Evolutionary conservation across 2,329 filamentous ascomycete species (phyloP), one percentile per base, ranked within the genome.

Genomic region (Microascus cirrosus): DNA sequence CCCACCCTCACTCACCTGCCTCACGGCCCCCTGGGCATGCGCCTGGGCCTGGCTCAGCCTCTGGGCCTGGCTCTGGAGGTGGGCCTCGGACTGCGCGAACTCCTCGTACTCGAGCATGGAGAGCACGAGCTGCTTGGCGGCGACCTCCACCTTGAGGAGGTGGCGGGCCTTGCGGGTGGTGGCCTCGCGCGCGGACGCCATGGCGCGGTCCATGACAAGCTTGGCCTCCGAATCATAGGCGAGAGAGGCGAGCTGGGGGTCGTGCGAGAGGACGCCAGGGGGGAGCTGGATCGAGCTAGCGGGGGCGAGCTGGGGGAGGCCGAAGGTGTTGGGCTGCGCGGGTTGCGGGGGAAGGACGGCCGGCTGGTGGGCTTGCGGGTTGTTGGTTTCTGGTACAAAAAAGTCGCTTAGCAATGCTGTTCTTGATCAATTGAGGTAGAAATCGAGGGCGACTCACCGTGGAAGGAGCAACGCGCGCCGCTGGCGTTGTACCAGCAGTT

Each of bases 401-500:
- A n/a, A n/a, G 10, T 4, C 18, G 20, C 8, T 54, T 48, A 54
- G 52, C 51, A 22, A 24, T 45, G 15, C 18, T 45, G 39, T 4
- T 45, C 13, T 45, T 42, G 39, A n/a, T 8, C 6, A 60, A n/a
- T 34, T 34, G 7, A 13, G 10, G 36, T 42, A 20, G 28, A 22
- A 24, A 42, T 35, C 11, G 39, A 48, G 39, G 42, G 25, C 54
- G 34, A 66, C 77, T 62, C 70, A 83, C 81, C 79, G 60, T 83
- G 81, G 64, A 83, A 84, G 15, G 80, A 83, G 60, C 81, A 84
- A 55, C 81, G 70, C 11, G 79, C 75, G 11, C 81, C 81, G 55
- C 79, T 82, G 8, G 81, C 81, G 59, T 84, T 84, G 67, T 80
- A 84, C 81, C 81, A 84, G 65, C 81, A 84, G 64, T 84, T 84